Base-by-base conservation (phyloP, 2,329 filamentous ascomycete species). In the Alternaria sp. region DNA sequence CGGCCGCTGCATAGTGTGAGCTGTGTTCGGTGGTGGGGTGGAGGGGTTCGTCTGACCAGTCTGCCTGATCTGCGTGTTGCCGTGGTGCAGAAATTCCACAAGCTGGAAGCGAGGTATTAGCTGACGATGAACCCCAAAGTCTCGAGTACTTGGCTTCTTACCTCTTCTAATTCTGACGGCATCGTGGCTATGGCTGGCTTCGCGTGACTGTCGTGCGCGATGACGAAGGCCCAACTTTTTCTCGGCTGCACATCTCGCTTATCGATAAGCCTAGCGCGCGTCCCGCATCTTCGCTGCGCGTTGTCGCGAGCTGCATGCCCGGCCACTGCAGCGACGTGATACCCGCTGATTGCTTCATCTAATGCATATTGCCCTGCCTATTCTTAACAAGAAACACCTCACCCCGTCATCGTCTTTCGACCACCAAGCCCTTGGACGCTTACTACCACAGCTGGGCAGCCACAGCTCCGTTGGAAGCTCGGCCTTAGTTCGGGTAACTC, bases 11-110 rank as follows among this genome's bases (percentile, higher is more conserved):
- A 62, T 61, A 54, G 62, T 68, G 59, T 71, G 61, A 69, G 67
- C 64, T 54, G 49, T 61, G 59, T 59, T 19, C 63, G 28, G 45
- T 66, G 60, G 69, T 60, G 66, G 72, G 68, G 71, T 69, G 65
- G 68, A 67, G 68, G 68, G 70, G 72, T 19, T 58, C 57, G 59
- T 55, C 81, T 72, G 83, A 91, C 90, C 90, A 70, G 95, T 86
- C 78, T 93, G 89, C 72, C 96, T 89, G 68, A 98, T 93, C 78
- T 97, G 92, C 45, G 93, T 93, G 78, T 96, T 97, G 64, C 92
- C 92, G 82, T 97, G 91, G 80, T 92, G 91, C 63, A 98, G 91
- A 81, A 98, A 97, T 79, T 93, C 93, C 65, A 97, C 93, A 57
- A 97, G 89, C 93, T 97, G 51, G n/a, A 54, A 10, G 17, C 12